Base-by-base conservation (phyloP, 169 alveolate species). In the Cryptosporidium bovis region DNA sequence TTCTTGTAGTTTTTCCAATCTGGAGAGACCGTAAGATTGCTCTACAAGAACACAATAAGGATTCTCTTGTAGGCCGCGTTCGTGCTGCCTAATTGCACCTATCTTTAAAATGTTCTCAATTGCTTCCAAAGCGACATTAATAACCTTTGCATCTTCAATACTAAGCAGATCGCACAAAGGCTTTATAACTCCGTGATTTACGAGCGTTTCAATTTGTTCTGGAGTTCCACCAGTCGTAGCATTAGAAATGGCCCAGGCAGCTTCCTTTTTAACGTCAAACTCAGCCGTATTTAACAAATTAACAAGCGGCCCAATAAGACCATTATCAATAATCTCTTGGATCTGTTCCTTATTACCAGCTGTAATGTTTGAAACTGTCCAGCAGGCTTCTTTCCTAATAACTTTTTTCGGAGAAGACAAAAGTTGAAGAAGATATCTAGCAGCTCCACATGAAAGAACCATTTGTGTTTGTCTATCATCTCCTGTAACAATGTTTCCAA, bases 211-310 rank as follows among this genome's bases (percentile, higher is more conserved):
- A 48, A 97, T 95, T 92, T 96, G 97, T 58, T 91, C 95, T 18
- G 83, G 82, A 7, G 93, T 93, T 48, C 97, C 98, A 2, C 96
- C 96, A 18, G 98, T 94, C 36, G 98, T 96, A 6, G 99, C 98
- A 90, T 97, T 98, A 90, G 98, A 95, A 65, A 98, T 93, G 6
- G 99, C 99, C 99, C 99, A 97, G 34, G 98, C 98, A 24, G 99
- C 99, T 93, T 98, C 99, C 92, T 96, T 95, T 93, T 95, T 93
- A 44, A 97, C 95, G 65, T 97, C 99, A 77, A 93, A 93, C 82
- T 97, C 98, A 68, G 96, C 98, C 34, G 94, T 95, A 56, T 93
- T 56, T 92, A 95, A 90, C 51, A 95, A 82, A 77, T 95, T 93
- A 64, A 96, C 87, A 55, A 96, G 93, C 46, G 94, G 95, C 12